Evolutionary conservation across 2,329 filamentous ascomycete species (phyloP).

Genomic region (Knufia fluminis): DNA sequence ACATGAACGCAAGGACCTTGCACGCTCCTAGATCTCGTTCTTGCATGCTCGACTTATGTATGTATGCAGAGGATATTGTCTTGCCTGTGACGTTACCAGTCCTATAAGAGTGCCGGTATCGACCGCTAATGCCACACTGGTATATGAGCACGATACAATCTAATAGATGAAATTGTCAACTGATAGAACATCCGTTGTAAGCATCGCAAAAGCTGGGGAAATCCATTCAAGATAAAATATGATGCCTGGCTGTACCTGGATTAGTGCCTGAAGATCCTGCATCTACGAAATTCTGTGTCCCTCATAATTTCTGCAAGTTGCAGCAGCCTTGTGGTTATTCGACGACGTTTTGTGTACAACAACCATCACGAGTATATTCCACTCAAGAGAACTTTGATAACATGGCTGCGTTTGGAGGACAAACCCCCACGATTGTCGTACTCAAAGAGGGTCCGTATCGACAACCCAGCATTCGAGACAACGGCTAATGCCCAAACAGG

Average conservation of each 20-base stretch:
- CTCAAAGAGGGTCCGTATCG: constrained; percentile 72
- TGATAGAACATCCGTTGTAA: too few relatives aligned
- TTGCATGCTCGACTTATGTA: too few relatives aligned
- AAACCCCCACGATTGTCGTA: constrained; percentile 96
- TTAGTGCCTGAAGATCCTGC: not conserved
- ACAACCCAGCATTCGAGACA: constrained; percentile 24
- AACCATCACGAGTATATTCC: too few relatives aligned
- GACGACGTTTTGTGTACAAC: too few relatives aligned
- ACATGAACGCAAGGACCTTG: too few relatives aligned
- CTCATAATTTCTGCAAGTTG: not conserved
- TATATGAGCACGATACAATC: too few relatives aligned
- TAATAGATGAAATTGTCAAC: too few relatives aligned
- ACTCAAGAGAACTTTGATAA: constrained; percentile 2
- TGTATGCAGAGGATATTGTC: too few relatives aligned
- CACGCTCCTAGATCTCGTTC: too few relatives aligned
- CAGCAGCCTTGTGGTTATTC: not conserved
- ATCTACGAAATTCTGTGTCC: not conserved
- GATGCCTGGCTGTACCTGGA: not conserved
- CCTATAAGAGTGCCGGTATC: too few relatives aligned
- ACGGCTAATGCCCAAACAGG: constrained; percentile 44
- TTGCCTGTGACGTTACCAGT: too few relatives aligned
- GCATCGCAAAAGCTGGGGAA: not conserved
- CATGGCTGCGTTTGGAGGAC: constrained; percentile 71
- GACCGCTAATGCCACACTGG: too few relatives aligned
- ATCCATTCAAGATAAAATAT: not conserved